These are phyloP conservation scores for Hymenoscyphus linearis DNA, from an alignment of 2,329 filamentous ascomycete species.

Conservation along the genomic window DNA sequence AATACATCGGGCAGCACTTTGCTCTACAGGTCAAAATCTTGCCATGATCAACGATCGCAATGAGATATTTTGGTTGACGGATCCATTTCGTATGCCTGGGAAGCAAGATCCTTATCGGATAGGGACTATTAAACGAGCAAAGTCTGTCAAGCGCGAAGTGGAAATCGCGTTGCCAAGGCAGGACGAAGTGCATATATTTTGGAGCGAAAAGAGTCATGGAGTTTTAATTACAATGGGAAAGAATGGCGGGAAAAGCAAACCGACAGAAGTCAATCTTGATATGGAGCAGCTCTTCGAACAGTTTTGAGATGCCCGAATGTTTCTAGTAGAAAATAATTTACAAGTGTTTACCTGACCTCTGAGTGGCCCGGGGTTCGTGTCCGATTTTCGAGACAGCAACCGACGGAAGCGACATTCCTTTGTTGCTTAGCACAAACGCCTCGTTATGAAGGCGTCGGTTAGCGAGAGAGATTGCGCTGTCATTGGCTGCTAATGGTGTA, in stretches of 20 bases:
- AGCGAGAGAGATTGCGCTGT: not conserved
- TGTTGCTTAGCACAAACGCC: not conserved
- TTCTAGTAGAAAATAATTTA: no score
- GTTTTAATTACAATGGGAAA: constrained; percentile 10
- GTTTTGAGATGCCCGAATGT: no score
- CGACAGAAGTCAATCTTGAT: constrained; percentile 10
- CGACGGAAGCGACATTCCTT: not conserved
- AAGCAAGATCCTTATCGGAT: constrained; percentile 6
- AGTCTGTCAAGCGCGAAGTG: constrained; percentile 11
- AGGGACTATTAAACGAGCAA: constrained; percentile 9
- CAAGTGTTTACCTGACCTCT: no score
- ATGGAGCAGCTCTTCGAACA: constrained; percentile 1
- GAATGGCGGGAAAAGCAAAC: constrained; percentile 11
- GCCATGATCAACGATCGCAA: constrained; percentile 14
- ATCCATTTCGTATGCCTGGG: constrained; percentile 7
- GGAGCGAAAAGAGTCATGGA: constrained; percentile 10
- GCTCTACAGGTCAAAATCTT: constrained; percentile 9
- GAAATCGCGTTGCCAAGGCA: constrained; percentile 9
- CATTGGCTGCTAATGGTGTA: not conserved
- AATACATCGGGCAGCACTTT: constrained; percentile 8
- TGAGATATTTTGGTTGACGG: constrained; percentile 11
- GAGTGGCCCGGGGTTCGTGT: not conserved
- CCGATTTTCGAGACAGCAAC: not conserved
- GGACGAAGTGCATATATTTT: constrained; percentile 12
- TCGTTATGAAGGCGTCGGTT: not conserved